Evolutionary conservation across 2,329 filamentous ascomycete species (phyloP), one percentile per base, ranked within the genome.

Genomic region (Diaporthe citri): DNA sequence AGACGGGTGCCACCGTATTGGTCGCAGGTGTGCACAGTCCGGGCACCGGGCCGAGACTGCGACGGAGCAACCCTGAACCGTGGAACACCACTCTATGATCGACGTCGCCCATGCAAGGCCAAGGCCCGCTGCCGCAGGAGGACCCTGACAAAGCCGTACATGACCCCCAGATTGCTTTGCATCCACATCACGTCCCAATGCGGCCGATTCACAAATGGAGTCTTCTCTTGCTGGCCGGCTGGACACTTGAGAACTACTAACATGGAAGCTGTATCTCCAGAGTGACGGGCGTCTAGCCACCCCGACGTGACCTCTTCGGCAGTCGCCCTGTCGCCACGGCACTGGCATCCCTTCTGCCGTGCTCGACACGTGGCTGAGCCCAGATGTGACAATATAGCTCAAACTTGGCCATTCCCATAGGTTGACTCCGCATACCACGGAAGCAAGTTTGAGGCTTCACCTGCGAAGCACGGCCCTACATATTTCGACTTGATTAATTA

Each of bases 311-410:
- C 34, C n/a, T 20, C 34, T 55, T 39, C 64, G 64, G 64, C 64
- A 69, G 48, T 69, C 64, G 64, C 41, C 41, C 41, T 20, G 41
- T 43, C 43, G 43, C 60, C 48, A 69, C 64, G 64, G 64, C 64
- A 72, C 70, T 51, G 69, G 43, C 48, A 43, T 36, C 52, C 51
- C 64, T 64, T 72, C 69, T 72, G 48, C 73, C 59, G 69, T 36
- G 41, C 62, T 31, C 51, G 25, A 60, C 73, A 75, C 73, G 73
- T 75, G 73, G 73, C 73, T 59, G 31, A 31, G 69, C 25, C 69
- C 43, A 46, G 69, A 41, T 69, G 48, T 41, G 64, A 52, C 64
- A 67, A 39, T 52, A 36, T 67, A 52, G 59, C 15, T 43, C 67
- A 72, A 36, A 55, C 43, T 56, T 13, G 41, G 20, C 41, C 15